Evolutionary conservation across 78 protist species (phyloP), one percentile per base, ranked within the genome.

Genomic region (Polysphondylium violaceum): DNA sequence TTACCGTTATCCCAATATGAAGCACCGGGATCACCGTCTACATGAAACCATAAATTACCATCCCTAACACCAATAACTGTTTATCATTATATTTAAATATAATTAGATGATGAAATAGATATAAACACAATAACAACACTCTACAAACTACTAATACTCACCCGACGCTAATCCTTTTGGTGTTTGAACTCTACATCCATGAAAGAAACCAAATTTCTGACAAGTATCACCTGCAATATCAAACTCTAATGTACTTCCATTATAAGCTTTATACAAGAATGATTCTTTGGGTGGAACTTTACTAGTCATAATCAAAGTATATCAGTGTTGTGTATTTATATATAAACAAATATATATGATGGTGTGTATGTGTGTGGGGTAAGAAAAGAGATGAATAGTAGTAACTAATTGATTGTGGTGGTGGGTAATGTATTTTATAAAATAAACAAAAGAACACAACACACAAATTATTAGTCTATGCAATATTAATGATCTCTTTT

Each of bases 1-100:
- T 67, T 83, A 14, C 75, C 91, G 58, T 83, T 83, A 33, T 83
- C 91, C 91, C 91, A 83, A 69, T n/a, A 83, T 40, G 91, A 69
- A 55, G 91, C 91, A 53, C 91, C 91, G 21, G 16, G 16, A 40
- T 83, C 91, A 19, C 74, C 68, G 19, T 69, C 91, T 41, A 83
- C 41, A 59, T 83, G 91, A 35, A 83, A 83, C 91, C 91, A 83
- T 53, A 83, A 38, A 43, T 83, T 51, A n/a, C 27, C 50, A 16
- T 83, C 64, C 36, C 14, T 35, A 16, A 83, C 91, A 56, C 91
- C 91, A 44, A 83, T 83, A 16, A 83, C 91, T 78, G 25, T 51
- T 33, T 14, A n/a, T 14, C 23, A 31, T 27, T 33, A 12, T 29
- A 11, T 60, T n/a, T 25, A 60, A 59, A 25, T 17, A 6, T n/a